Evolutionary conservation across 306 rosid species (phyloP).

Genomic region (Sechiopsis laciniata): DNA sequence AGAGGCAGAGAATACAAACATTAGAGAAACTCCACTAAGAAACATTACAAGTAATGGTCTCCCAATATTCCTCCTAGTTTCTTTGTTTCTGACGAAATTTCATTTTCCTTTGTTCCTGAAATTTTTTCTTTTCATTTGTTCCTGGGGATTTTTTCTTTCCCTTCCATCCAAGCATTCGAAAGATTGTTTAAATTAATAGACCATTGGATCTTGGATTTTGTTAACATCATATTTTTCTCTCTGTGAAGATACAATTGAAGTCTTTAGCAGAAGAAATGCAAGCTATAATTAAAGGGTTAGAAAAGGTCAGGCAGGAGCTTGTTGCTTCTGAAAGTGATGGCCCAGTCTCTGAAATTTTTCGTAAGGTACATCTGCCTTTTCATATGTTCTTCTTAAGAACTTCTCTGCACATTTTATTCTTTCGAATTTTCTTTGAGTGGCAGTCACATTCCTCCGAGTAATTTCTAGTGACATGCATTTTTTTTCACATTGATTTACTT

Average conservation of each 20-base stretch:
- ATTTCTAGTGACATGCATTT: neutral
- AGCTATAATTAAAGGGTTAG: slow-evolving; percentile 84
- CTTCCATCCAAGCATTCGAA: neutral
- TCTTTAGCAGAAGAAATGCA: slow-evolving; percentile 99
- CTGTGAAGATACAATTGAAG: slow-evolving; percentile 89
- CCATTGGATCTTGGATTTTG: neutral
- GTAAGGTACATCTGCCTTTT: slow-evolving; percentile 47
- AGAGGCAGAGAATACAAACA: neutral
- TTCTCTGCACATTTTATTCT: neutral
- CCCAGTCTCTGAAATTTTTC: slow-evolving; percentile 76
- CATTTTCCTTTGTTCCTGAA: neutral
- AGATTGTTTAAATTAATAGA: neutral
- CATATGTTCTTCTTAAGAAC: slow-evolving; percentile 2
- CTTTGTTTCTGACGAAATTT: neutral
- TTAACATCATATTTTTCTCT: slow-evolving; percentile 24
- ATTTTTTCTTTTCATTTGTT: neutral
- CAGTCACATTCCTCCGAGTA: neutral
- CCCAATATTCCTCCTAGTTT: neutral
- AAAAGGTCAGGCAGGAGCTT: slow-evolving; percentile 86
- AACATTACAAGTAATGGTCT: neutral
- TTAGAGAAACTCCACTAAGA: neutral
- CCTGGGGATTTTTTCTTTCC: neutral
- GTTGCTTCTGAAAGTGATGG: slow-evolving; percentile 87
- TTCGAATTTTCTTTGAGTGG: slow-evolving; percentile 1
- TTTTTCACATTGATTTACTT: neutral